phyloP scores from a whole-genome alignment of 2,329 filamentous ascomycete genomes.

The Curvularia verruculosa region DNA sequence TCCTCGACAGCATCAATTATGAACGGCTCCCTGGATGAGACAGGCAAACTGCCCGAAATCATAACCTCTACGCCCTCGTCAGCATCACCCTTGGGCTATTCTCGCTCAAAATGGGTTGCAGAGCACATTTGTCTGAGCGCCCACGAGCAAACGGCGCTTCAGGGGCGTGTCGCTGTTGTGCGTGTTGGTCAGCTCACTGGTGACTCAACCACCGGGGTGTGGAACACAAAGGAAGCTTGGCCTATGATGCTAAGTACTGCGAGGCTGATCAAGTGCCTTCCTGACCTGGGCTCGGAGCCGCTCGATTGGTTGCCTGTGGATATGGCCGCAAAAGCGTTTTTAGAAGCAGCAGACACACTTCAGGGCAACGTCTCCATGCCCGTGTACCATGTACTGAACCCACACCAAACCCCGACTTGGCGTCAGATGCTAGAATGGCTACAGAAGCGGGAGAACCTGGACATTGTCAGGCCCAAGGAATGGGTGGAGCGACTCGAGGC shows the following conservation, averaged over 20 bases:
- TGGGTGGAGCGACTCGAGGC: slow-evolving; percentile 54
- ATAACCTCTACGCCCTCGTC: slow-evolving; percentile 51
- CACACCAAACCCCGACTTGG: slow-evolving; percentile 54
- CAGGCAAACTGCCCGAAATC: slow-evolving; percentile 48
- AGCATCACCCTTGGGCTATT: slow-evolving; percentile 60
- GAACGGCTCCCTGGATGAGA: slow-evolving; percentile 22
- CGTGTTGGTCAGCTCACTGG: slow-evolving; percentile 53
- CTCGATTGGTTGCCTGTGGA: slow-evolving; percentile 46
- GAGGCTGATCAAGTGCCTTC: slow-evolving; percentile 36
- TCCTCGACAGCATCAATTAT: slow-evolving; percentile 59
- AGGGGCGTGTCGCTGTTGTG: slow-evolving; percentile 38
- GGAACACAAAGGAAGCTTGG: slow-evolving; percentile 45
- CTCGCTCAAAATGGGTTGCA: slow-evolving; percentile 62
- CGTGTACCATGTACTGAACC: slow-evolving; percentile 60
- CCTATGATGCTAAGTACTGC: slow-evolving; percentile 46
- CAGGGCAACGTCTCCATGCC: slow-evolving; percentile 15
- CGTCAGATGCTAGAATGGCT: slow-evolving; percentile 56
- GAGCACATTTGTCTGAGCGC: slow-evolving; percentile 60
- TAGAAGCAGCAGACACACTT: slow-evolving; percentile 41
- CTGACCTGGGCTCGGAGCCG: slow-evolving; percentile 35
- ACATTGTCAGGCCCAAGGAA: slow-evolving; percentile 49
- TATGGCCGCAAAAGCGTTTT: slow-evolving; percentile 56
- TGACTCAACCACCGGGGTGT: slow-evolving; percentile 32
- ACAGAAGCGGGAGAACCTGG: slow-evolving; percentile 46
- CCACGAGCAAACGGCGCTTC: slow-evolving; percentile 35